Evolutionary conservation across 768 basidiomycete genomes (phyloP), one percentile per base, ranked within the genome.

Genomic region (Boletus rex-veris): DNA sequence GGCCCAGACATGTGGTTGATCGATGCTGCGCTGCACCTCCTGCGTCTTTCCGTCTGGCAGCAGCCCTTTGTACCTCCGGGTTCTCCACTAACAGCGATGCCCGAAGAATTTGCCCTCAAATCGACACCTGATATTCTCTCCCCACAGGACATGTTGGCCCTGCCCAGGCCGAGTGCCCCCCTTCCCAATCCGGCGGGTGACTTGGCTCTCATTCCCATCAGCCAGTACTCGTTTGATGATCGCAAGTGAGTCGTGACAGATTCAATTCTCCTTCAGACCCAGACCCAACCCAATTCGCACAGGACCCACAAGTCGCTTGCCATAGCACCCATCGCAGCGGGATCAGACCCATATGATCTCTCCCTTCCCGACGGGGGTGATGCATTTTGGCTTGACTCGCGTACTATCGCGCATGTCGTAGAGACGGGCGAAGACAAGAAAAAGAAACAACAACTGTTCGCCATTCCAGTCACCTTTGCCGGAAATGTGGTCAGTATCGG

Each of bases 291-390:
- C 33, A 52, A 19, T 8, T 21, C 15, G 10, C n/a, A 15, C 37
- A 92, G 90, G 67, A 88, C 88, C 59, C 75, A 80, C 69, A 90
- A 86, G 64, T 83, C 80, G 10, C 75, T 91, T 50, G 78, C 78
- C 59, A 70, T 92, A 49, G 75, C 81, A 14, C 75, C 86, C 28
- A 73, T 90, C 51, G 80, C 80, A 49, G 76, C 80, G 11, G 67
- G 71, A 16, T 72, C 73, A 12, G 66, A 75, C 50, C 77, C 83
- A 1, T 64, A 85, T 37, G 74, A 84, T 55, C 75, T 88, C 50
- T 75, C 83, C 15, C 77, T 91, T 36, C 73, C 79, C 21, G 80
- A 82, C 45, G 87, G 82, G 9, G 90, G 89, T 19, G 84, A 89
- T 42, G 78, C 79, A 3, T 92, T 93, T 72, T 93, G 91, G 91